Evolutionary conservation across 306 rosid species (phyloP).

Genomic region (Prunus armeniaca): DNA sequence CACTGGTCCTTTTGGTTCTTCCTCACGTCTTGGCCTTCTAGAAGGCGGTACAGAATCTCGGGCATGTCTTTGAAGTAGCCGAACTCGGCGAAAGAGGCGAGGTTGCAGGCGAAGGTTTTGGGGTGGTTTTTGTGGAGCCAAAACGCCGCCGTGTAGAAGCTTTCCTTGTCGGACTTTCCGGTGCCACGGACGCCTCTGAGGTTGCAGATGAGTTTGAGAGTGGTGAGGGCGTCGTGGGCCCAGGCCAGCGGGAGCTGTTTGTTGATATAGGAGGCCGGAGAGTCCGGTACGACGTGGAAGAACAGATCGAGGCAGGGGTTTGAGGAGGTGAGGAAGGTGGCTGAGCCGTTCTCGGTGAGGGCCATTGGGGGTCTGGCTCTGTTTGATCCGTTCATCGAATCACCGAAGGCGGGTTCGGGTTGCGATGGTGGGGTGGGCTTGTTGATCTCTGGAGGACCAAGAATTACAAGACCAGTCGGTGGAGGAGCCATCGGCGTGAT

Average conservation of each 20-base stretch:
- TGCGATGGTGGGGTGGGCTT: not conserved
- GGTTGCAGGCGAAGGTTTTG: slow-evolving; percentile 42
- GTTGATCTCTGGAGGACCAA: slow-evolving; percentile 47
- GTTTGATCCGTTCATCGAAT: too few relatives aligned
- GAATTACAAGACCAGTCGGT: not conserved
- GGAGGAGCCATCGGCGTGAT: slow-evolving; percentile 32
- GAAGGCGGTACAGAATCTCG: slow-evolving; percentile 48
- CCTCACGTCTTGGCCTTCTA: slow-evolving; percentile 35
- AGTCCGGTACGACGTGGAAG: slow-evolving; percentile 45
- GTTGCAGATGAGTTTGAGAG: slow-evolving; percentile 57
- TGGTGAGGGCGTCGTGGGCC: slow-evolving; percentile 36
- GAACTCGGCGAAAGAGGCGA: slow-evolving; percentile 44
- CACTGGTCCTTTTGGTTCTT: slow-evolving; percentile 15
- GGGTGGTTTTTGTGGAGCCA: slow-evolving; percentile 55
- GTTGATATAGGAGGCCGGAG: slow-evolving; percentile 17
- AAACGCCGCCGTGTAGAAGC: slow-evolving; percentile 43
- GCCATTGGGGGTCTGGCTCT: slow-evolving; percentile 5
- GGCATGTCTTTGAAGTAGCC: slow-evolving; percentile 64
- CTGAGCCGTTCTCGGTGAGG: slow-evolving; percentile 34
- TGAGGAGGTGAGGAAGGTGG: slow-evolving; percentile 34
- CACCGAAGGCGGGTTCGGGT: not conserved
- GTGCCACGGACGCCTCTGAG: slow-evolving; percentile 56
- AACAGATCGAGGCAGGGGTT: slow-evolving; percentile 50
- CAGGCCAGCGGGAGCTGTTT: slow-evolving; percentile 34
- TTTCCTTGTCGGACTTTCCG: slow-evolving; percentile 43